Evolutionary conservation across 352 stramenopile genomes (phyloP), one percentile per base, ranked within the genome.

Genomic region (Pythium aquatile): DNA sequence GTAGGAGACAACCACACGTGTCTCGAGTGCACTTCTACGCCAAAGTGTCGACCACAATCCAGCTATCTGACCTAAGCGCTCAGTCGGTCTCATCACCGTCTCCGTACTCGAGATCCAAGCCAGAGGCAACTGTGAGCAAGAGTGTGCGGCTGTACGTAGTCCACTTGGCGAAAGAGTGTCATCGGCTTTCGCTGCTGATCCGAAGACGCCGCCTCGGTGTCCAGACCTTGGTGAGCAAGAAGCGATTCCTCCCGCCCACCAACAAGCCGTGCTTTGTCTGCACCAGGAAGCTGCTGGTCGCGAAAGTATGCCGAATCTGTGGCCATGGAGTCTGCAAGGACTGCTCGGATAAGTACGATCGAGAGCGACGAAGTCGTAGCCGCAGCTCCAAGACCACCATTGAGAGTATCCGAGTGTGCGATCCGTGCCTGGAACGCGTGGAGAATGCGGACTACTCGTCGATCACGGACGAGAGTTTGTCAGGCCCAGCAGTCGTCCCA

Each of bases 231-330:
- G 63, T 87, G 14, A 60, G 72, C 39, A 66, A 61, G 28, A 63
- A 51, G 8, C 58, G 76, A 3, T 83, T 87, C 55, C 63, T 79
- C 20, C 33, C 35, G 37, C 48, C 48, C 8, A 55, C 48, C 16
- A 55, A 64, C 20, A 39, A 64, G 8, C 70, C 65, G 30, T 91
- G 83, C 61, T 81, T 79, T 20, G 80, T 75, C 62, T 91, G 81
- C 30, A 77, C 74, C 28, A 81, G 80, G 17, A 28, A 48, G 20
- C 60, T 88, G 20, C 48, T 77, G 14, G 8, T 61, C 57, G 66
- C 70, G 14, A 80, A 83, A 49, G 68, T 68, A n/a, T 91, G 82
- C 58, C 69, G 83, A 40, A 56, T 91, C 26, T 91, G 82, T 35
- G 78, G 78, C 1, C 84, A 86, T 54, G 61, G 70, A 40, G 79